Percentiles rank a stretch among this genome's conserved stretches.
Evolutionary conservation across 306 rosid genomes (phyloP).

Genomic region (Rosa chinensis): DNA sequence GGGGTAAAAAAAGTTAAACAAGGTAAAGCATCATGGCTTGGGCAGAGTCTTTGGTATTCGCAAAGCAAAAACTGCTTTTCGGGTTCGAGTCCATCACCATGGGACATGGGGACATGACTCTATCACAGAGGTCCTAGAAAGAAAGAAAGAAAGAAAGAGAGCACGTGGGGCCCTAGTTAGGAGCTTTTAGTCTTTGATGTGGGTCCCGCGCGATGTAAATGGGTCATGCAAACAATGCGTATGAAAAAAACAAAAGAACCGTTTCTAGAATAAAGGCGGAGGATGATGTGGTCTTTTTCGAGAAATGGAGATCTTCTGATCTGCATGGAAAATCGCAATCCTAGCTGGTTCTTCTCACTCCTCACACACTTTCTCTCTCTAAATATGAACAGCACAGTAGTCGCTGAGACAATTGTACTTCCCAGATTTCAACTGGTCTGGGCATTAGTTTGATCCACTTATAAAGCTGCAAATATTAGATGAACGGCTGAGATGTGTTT

Average conservation of each 20-base stretch:
- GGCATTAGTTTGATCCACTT: background rate
- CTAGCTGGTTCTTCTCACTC: background rate
- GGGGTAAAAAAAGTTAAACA: background rate
- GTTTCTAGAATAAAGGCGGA: background rate
- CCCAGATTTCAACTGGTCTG: background rate
- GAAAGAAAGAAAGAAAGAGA: background rate
- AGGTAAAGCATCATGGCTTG: background rate
- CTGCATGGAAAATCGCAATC: constrained; percentile 9
- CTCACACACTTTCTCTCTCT: background rate
- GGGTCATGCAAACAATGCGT: background rate
- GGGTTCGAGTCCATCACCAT: background rate
- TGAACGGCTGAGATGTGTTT: background rate
- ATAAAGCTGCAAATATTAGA: background rate
- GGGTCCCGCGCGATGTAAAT: constrained; percentile 8
- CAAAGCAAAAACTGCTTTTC: background rate
- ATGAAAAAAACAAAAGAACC: background rate
- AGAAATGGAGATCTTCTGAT: constrained; percentile 10
- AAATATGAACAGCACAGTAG: background rate
- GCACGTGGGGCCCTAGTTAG: background rate
- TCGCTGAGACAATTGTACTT: background rate
- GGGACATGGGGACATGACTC: constrained; percentile 1
- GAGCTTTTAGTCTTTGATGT: background rate
- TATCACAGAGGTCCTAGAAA: background rate
- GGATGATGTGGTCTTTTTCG: constrained; percentile 5
- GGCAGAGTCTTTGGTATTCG: background rate